Evolutionary conservation across 208 protist genomes (phyloP).

Genomic region (Trypanosoma scelopori): DNA sequence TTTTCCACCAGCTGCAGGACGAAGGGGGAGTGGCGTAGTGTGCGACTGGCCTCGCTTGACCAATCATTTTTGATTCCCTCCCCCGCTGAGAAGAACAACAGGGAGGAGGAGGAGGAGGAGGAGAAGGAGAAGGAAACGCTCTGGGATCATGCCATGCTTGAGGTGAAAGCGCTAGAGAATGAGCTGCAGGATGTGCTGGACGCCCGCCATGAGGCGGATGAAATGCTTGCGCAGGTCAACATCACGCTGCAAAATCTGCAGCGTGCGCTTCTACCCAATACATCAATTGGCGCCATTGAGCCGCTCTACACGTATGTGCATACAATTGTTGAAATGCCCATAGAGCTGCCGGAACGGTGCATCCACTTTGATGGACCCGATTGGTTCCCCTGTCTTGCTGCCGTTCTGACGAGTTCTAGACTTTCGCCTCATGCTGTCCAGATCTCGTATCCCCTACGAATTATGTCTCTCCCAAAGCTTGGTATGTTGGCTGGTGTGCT

Average conservation of each 20-base stretch:
- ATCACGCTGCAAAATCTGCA: constrained; percentile 43
- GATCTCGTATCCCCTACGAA: constrained; percentile 38
- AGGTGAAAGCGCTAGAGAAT: constrained; percentile 58
- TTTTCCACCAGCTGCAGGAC: background rate
- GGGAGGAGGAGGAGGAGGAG: background rate
- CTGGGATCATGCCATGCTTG: constrained; percentile 66
- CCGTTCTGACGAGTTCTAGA: constrained; percentile 47
- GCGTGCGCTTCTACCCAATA: constrained; percentile 57
- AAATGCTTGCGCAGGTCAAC: constrained; percentile 24
- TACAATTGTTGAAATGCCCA: constrained; percentile 45
- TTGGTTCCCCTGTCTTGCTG: constrained; percentile 67
- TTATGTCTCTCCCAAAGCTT: constrained; percentile 58
- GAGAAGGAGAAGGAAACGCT: constrained; percentile 29
- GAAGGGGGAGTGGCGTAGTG: background rate
- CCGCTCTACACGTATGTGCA: constrained; percentile 55
- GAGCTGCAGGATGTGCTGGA: constrained; percentile 57
- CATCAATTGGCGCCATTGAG: constrained; percentile 36
- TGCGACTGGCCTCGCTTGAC: background rate
- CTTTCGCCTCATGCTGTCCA: constrained; percentile 46
- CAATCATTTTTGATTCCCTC: background rate
- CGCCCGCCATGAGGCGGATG: constrained; percentile 42
- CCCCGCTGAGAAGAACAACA: no score
- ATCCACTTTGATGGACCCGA: constrained; percentile 48
- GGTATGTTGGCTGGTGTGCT: constrained; percentile 64
- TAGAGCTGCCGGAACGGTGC: constrained; percentile 51